Base-by-base conservation (phyloP, 441 rosid genomes). In the Syzygium syzygioides region DNA sequence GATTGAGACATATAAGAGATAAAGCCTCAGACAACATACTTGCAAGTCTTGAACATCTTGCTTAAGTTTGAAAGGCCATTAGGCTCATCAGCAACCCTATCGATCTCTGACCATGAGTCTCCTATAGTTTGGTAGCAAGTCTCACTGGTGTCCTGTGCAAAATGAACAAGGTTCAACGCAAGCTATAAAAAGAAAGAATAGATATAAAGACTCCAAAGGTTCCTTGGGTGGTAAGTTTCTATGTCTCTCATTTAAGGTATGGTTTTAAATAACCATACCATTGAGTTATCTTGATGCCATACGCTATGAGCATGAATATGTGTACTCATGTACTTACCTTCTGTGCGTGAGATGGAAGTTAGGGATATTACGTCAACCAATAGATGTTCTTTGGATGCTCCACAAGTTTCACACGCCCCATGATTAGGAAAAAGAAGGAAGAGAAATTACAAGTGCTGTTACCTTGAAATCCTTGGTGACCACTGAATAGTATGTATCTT, bases 401-500 rank as follows among this genome's bases (percentile, higher is more conserved):
- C 10, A 62, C 14, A 62, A 62, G 17, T 3, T 34, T 10, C 7
- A 34, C 18, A 23, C 52, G 0, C n/a, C 41, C 53, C 79, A 68
- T 12, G 41, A 60, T 28, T 13, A 20, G 0, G 45, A 34, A 68
- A 25, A 11, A 19, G 5, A 34, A 20, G 1, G 41, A 7, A 76
- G 57, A 55, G 57, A 55, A 55, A 55, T 18, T 55, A 55, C 23
- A 20, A 2, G 8, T 76, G 20, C 5, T 13, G 18, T 62, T 14
- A n/a, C 53, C 18, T 59, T 79, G 19, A 26, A 7, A 34, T 45
- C 94, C 85, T 90, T 92, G 90, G 94, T 88, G 84, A 93, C 95
- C 50, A 94, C 37, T 52, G 93, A 89, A 85, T 89, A 91, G 66
- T 93, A 95, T 68, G 92, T 94, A 89, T 92, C 68, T 17, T 80